Conservation (phyloP, 2,329 filamentous ascomycete genomes). For the Penicillium sp. region DNA sequence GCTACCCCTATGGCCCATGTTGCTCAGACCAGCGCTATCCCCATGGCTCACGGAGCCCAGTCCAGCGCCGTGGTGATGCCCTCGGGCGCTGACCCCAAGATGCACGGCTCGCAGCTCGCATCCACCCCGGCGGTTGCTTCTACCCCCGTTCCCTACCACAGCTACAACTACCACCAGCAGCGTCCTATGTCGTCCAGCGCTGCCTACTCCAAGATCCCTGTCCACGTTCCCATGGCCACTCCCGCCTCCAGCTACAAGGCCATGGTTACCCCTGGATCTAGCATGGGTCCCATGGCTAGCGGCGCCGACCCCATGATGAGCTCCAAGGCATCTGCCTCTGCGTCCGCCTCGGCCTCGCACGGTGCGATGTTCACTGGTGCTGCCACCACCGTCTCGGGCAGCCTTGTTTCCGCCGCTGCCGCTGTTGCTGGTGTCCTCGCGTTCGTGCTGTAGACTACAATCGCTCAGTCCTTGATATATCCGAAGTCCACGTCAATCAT, state of each 20-base stretch:
- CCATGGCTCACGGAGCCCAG: slow-evolving; percentile 1
- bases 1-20: slow-evolving; percentile 6
- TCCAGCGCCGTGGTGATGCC: slow-evolving; percentile 4
- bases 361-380: slow-evolving; percentile 23
- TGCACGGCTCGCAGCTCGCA: slow-evolving; percentile 3
- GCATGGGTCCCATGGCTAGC: slow-evolving; percentile 30
- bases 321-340: slow-evolving; percentile 38
- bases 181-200: slow-evolving; percentile 6
- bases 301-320: slow-evolving; percentile 44
- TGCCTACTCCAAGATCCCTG: slow-evolving; percentile 25
- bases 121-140: slow-evolving; percentile 4
- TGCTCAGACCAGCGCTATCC: slow-evolving; percentile 7
- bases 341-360: slow-evolving; percentile 5
- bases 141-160: slow-evolving; percentile 5
- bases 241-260: slow-evolving; percentile 19
- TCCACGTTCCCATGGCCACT: slow-evolving; percentile 22
- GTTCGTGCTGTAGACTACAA: slow-evolving; percentile 29
- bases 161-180: slow-evolving; percentile 1
- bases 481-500: slow-evolving; percentile 15
- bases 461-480: too few relatives aligned
- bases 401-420: slow-evolving; percentile 19
- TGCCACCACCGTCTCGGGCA: slow-evolving; percentile 19
- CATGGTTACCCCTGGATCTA: slow-evolving; percentile 27
- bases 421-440: slow-evolving; percentile 27
- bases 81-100: slow-evolving; percentile 1